A percentile compares a stretch with the other conserved stretches of the same genome.
Conservation (phyloP, 139 green algal genomes). For the Edaphochlamys debaryana region DNA sequence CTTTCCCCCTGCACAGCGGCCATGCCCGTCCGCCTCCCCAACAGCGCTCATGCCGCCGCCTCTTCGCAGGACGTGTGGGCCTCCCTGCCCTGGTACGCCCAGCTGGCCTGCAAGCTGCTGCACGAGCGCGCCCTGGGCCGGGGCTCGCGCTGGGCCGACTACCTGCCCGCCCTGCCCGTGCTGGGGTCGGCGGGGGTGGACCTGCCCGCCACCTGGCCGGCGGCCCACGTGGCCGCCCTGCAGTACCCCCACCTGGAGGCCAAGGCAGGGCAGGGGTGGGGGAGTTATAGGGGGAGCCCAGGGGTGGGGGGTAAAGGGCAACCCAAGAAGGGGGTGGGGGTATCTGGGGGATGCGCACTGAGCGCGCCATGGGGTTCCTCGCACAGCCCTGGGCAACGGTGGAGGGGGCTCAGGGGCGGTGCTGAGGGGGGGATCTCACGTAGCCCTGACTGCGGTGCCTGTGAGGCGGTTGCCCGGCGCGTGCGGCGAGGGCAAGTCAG, state of each 20-base stretch:
- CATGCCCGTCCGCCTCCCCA: neutral
- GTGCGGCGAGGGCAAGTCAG: too few relatives aligned
- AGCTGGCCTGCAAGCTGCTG: slow-evolving; percentile 74
- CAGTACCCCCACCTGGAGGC: slow-evolving; percentile 63
- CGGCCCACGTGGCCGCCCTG: slow-evolving; percentile 57
- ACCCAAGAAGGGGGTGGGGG: too few relatives aligned
- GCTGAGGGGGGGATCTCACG: too few relatives aligned
- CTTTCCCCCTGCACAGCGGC: neutral
- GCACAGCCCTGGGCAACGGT: neutral
- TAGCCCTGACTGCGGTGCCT: too few relatives aligned
- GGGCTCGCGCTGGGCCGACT: slow-evolving; percentile 58
- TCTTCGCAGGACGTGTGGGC: slow-evolving; percentile 53
- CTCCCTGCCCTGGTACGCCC: slow-evolving; percentile 61
- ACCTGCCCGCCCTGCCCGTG: slow-evolving; percentile 68
- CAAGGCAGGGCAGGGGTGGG: slow-evolving; percentile 32
- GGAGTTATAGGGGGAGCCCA: too few relatives aligned
- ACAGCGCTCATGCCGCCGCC: neutral
- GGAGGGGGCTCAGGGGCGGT: neutral
- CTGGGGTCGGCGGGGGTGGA: slow-evolving; percentile 52
- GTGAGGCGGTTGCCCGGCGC: too few relatives aligned
- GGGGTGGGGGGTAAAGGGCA: too few relatives aligned
- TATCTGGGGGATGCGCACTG: too few relatives aligned
- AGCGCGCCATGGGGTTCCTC: too few relatives aligned
- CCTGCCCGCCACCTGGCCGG: slow-evolving; percentile 67
- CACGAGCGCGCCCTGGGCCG: slow-evolving; percentile 53